phyloP scores from a whole-genome alignment of 257 asterid species.

The Solanum boliviense region DNA sequence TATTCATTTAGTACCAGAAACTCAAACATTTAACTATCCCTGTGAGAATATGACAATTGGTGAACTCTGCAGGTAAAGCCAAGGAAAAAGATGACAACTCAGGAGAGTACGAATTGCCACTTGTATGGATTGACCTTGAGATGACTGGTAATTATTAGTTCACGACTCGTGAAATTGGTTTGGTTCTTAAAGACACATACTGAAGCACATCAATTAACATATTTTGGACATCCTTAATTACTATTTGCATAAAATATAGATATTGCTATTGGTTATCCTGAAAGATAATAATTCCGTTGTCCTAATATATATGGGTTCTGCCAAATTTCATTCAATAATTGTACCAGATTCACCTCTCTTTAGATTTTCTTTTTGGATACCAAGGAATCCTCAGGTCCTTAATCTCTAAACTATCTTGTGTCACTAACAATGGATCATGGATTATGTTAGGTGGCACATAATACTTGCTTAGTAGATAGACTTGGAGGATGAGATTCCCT shows the following conservation, averaged over 20 bases:
- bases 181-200: neutral
- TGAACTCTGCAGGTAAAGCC: constrained; percentile 23
- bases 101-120: constrained; percentile 65
- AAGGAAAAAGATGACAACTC: constrained; percentile 17
- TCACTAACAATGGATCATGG: neutral
- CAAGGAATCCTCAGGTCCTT: neutral
- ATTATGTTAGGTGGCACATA: neutral
- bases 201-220: neutral
- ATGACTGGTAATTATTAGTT: constrained; percentile 61
- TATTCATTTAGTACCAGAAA: neutral
- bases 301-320: neutral
- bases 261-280: neutral
- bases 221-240: neutral
- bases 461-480: neutral
- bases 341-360: no score
- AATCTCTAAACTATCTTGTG: neutral
- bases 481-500: neutral
- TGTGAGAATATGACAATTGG: neutral
- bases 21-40: neutral
- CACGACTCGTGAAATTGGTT: neutral
- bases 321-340: neutral
- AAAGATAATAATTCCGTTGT: neutral
- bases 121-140: constrained; percentile 96
- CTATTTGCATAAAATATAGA: neutral
- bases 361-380: neutral